These are phyloP conservation scores for Alternaria sp. DNA, from an alignment of 2,329 filamentous ascomycete species.

Conservation along the genomic window DNA sequence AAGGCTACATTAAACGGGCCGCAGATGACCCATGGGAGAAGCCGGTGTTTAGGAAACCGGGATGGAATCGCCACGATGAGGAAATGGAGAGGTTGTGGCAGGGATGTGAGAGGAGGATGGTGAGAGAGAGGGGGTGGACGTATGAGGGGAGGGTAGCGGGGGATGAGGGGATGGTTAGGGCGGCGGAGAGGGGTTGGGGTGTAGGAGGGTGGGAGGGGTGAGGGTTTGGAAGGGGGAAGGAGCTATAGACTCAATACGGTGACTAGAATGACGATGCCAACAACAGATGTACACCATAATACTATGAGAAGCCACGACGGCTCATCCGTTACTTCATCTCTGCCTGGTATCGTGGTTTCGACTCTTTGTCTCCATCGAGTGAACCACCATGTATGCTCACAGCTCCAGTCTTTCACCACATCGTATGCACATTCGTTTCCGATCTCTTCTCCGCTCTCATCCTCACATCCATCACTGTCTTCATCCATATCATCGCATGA, in stretches of 20 bases:
- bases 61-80: background rate
- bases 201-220: background rate
- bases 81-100: background rate
- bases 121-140: background rate
- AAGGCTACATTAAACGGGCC: background rate
- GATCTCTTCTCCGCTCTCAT: no score
- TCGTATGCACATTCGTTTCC: no score
- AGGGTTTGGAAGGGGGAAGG: background rate
- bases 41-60: background rate
- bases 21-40: background rate
- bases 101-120: background rate
- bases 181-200: background rate
- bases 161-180: background rate
- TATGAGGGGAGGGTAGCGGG: background rate
- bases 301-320: background rate
- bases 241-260: background rate
- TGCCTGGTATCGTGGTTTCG: background rate
- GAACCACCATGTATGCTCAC: background rate
- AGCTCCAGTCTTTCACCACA: no score
- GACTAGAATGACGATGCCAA: background rate
- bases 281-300: background rate
- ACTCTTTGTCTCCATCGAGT: background rate
- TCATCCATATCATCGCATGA: no score
- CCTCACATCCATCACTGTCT: no score
- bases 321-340: fast-evolving